Conservation (phyloP, 2,329 filamentous ascomycete species). For the Alternaria gansuensis region DNA sequence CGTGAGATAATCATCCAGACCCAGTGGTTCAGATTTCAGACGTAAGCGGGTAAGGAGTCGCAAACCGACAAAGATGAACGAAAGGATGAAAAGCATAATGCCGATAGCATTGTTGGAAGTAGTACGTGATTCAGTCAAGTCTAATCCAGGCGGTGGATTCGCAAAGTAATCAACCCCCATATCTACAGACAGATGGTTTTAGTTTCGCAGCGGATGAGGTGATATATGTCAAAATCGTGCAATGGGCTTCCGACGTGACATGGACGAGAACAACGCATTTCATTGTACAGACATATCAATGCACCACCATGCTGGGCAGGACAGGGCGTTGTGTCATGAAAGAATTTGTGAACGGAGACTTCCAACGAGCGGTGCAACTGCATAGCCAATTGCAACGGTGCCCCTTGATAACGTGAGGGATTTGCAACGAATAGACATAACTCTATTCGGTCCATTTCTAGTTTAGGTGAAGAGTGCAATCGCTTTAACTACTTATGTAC, state of each 20-base stretch:
- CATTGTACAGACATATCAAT: neutral
- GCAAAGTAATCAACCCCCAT: constrained; percentile 25
- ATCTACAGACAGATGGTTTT: neutral
- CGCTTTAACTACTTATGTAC: neutral
- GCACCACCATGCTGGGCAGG: neutral
- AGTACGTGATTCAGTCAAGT: constrained; percentile 35
- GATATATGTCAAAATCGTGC: neutral
- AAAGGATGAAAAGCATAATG: constrained; percentile 33
- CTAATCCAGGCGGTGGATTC: constrained; percentile 29
- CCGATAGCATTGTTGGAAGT: constrained; percentile 35
- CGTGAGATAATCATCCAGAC: constrained; percentile 39
- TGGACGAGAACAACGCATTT: neutral
- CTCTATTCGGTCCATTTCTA: neutral
- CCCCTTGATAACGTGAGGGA: neutral
- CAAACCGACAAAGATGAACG: constrained; percentile 32
- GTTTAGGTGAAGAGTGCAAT: neutral
- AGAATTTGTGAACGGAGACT: neutral
- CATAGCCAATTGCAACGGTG: neutral
- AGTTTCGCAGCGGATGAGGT: neutral
- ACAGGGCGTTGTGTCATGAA: neutral
- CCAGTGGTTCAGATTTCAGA: constrained; percentile 29
- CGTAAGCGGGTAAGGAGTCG: constrained; percentile 30
- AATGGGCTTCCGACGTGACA: neutral
- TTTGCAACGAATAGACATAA: neutral
- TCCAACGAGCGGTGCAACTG: neutral